Conservation (phyloP, 2,329 filamentous ascomycete species). For the Sporothrix brasiliensis region DNA sequence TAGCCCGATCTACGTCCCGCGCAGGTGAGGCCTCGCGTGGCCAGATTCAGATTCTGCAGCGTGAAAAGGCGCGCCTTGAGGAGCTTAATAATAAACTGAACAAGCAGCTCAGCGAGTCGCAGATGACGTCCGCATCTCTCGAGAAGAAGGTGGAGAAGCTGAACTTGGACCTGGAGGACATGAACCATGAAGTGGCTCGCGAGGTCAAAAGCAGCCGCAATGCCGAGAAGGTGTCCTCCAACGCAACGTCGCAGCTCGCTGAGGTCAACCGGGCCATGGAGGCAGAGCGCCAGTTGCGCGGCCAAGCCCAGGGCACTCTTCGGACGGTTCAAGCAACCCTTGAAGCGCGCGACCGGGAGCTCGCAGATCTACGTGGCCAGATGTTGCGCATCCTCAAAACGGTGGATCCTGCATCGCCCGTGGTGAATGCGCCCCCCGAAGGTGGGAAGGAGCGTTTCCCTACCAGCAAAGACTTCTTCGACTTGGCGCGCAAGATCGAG, state of each 20-base stretch:
- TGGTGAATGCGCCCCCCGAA: slow-evolving; percentile 58
- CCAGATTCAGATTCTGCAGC: slow-evolving; percentile 74
- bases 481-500: slow-evolving; percentile 83
- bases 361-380: slow-evolving; percentile 77
- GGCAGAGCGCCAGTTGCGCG: slow-evolving; percentile 81
- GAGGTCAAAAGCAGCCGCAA: slow-evolving; percentile 89
- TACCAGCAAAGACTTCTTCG: slow-evolving; percentile 54
- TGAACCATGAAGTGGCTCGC: slow-evolving; percentile 86
- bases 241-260: slow-evolving; percentile 77
- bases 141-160: slow-evolving; percentile 96
- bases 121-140: slow-evolving; percentile 77
- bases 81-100: slow-evolving; percentile 80
- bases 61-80: slow-evolving; percentile 80
- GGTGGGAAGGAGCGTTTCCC: slow-evolving; percentile 28
- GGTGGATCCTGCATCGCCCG: slow-evolving; percentile 73
- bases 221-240: slow-evolving; percentile 85
- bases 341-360: slow-evolving; percentile 77
- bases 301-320: slow-evolving; percentile 82
- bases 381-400: slow-evolving; percentile 81
- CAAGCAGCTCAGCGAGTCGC: slow-evolving; percentile 82
- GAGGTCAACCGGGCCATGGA: slow-evolving; percentile 89
- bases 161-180: slow-evolving; percentile 81
- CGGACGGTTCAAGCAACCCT: slow-evolving; percentile 78
- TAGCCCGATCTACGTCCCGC: slow-evolving; percentile 84
- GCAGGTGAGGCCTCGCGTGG: slow-evolving; percentile 81